phyloP scores from a whole-genome alignment of 345 rosid species.

The Turritis glabra region DNA sequence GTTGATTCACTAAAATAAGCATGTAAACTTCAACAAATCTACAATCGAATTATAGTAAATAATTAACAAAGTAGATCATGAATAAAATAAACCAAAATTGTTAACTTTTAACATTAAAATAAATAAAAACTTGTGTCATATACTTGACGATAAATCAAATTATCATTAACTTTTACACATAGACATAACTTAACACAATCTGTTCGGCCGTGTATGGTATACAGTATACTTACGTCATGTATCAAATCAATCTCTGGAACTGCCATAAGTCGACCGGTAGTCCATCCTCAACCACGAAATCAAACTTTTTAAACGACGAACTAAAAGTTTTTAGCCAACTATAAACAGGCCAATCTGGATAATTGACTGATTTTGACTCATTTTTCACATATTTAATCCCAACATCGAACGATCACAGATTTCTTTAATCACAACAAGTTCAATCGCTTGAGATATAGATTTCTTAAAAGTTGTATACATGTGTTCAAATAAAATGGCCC shows the following conservation, averaged over 20 bases:
- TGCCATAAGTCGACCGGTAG: slow-evolving; percentile 26
- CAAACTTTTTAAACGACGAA: slow-evolving; percentile 14
- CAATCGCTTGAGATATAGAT: neutral
- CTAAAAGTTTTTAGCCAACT: slow-evolving; percentile 11
- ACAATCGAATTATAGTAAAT: neutral
- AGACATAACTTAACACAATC: neutral
- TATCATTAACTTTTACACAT: neutral
- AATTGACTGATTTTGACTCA: slow-evolving; percentile 27
- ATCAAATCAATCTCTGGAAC: slow-evolving; percentile 8
- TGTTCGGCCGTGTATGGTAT: slow-evolving; percentile 4
- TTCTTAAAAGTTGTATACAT: slow-evolving; percentile 7
- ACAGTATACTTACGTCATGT: neutral
- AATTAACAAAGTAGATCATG: neutral
- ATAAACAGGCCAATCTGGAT: slow-evolving; percentile 14
- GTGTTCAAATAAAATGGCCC: slow-evolving; percentile 33
- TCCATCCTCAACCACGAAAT: slow-evolving; percentile 25
- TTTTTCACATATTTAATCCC: slow-evolving; percentile 17
- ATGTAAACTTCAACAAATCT: neutral
- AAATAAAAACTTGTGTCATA: neutral
- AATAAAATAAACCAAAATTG: neutral
- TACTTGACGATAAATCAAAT: neutral
- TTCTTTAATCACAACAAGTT: neutral
- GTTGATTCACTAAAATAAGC: too few relatives aligned
- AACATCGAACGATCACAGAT: neutral
- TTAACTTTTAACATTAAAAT: neutral